phyloP scores from a whole-genome alignment of 768 basidiomycete genomes.

The Leccinum variicolor region DNA sequence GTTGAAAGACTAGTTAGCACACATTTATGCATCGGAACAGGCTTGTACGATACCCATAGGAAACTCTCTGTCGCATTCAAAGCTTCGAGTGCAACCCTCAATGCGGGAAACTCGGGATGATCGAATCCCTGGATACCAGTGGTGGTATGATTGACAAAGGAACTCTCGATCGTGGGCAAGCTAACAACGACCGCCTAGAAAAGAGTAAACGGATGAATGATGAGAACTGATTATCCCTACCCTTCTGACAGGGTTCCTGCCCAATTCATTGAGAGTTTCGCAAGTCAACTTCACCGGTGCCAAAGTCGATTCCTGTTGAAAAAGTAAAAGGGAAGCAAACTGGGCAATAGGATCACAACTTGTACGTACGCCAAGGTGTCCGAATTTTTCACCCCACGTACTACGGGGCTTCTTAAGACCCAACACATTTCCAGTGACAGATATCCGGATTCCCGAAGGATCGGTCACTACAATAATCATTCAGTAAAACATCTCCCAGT shows the following conservation, averaged over 20 bases:
- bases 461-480: slow-evolving; percentile 58
- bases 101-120: slow-evolving; percentile 81
- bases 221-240: slow-evolving; percentile 35
- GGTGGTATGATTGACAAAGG: slow-evolving; percentile 74
- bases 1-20: slow-evolving; percentile 11
- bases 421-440: slow-evolving; percentile 86
- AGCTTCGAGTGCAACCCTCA: slow-evolving; percentile 80
- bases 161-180: slow-evolving; percentile 92
- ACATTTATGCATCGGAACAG: background rate
- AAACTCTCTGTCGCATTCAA: slow-evolving; percentile 93
- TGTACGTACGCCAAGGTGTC: slow-evolving; percentile 52
- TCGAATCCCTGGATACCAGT: slow-evolving; percentile 78
- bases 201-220: background rate
- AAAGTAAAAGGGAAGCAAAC: background rate
- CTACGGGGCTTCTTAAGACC: slow-evolving; percentile 66
- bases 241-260: slow-evolving; percentile 68
- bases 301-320: slow-evolving; percentile 47
- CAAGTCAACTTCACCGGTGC: slow-evolving; percentile 62
- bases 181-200: slow-evolving; percentile 78
- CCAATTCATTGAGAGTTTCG: slow-evolving; percentile 72
- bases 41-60: slow-evolving; percentile 66
- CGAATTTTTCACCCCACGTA: slow-evolving; percentile 72
- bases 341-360: background rate
- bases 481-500: background rate
- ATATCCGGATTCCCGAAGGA: slow-evolving; percentile 81